A percentile compares a stretch with the other conserved stretches of the same genome.
phyloP scores from a whole-genome alignment of 2,329 filamentous ascomycete genomes.

The Claviceps monticola region DNA sequence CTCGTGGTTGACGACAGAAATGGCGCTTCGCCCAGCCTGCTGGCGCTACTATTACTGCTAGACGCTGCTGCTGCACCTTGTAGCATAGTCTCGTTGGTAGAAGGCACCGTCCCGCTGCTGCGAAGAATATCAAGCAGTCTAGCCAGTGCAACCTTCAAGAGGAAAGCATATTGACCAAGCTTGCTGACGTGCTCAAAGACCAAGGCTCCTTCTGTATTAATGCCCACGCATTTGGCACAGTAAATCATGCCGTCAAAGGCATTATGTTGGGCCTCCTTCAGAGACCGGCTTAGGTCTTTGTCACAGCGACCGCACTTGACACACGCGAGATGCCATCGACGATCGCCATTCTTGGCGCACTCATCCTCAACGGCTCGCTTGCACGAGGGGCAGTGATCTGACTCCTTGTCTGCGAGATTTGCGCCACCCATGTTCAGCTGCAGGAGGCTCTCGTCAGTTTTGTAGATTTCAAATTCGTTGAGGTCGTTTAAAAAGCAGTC shows the following conservation, averaged over 20 bases:
- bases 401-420: conserved; percentile 57
- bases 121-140: conserved; percentile 77
- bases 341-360: conserved; percentile 61
- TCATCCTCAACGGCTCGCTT: conserved; percentile 87
- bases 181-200: conserved; percentile 65
- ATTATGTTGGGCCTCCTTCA: conserved; percentile 60
- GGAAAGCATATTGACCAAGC: conserved; percentile 85
- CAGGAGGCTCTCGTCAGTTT: conserved; percentile 54
- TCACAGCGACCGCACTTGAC: conserved; percentile 57
- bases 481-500: conserved; percentile 75
- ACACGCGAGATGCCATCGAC: conserved; percentile 74
- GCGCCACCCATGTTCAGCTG: conserved; percentile 53
- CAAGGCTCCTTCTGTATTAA: conserved; percentile 36
- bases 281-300: conserved; percentile 51
- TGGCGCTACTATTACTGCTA: background rate
- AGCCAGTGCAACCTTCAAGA: conserved; percentile 82
- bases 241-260: conserved; percentile 53
- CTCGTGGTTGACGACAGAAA: conserved; percentile 49
- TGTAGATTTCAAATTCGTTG: conserved; percentile 64
- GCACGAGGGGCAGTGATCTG: conserved; percentile 74
- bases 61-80: conserved; percentile 8
- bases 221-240: conserved; percentile 53
- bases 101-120: conserved; percentile 66
- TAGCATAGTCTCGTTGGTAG: conserved; percentile 50
- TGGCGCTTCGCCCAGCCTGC: conserved; percentile 15